These are phyloP conservation scores for Melaleuca alternifolia DNA, from an alignment of 345 rosid genomes.

Conservation along the genomic window DNA sequence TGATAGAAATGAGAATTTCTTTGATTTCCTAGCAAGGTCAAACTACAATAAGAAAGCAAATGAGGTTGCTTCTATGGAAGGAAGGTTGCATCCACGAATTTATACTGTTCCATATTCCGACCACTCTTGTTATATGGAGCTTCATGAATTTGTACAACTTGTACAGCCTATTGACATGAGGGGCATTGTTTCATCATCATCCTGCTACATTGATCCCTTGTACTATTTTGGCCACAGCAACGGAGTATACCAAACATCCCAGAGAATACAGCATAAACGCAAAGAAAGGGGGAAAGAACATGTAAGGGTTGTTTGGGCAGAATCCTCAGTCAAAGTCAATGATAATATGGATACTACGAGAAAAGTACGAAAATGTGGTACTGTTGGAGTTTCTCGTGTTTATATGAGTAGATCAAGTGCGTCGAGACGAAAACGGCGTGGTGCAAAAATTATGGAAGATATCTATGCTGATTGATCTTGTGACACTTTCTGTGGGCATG, in stretches of 20 bases:
- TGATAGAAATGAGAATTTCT: slow-evolving; percentile 28
- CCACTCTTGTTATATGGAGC: slow-evolving; percentile 64
- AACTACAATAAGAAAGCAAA: slow-evolving; percentile 7
- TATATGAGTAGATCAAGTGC: slow-evolving; percentile 10
- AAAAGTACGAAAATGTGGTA: neutral
- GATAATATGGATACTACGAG: slow-evolving; percentile 1
- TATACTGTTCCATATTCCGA: slow-evolving; percentile 64
- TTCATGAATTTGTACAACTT: slow-evolving; percentile 51
- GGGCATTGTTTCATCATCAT: slow-evolving; percentile 62
- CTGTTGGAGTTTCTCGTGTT: slow-evolving; percentile 1
- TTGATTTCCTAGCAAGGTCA: slow-evolving; percentile 23
- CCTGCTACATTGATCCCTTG: slow-evolving; percentile 54
- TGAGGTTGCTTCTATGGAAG: neutral
- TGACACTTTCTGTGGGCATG: neutral
- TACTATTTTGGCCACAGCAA: slow-evolving; percentile 51
- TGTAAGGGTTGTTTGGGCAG: neutral
- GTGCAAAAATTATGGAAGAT: slow-evolving; percentile 25
- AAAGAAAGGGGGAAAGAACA: slow-evolving; percentile 9
- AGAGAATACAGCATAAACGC: slow-evolving; percentile 4
- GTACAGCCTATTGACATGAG: slow-evolving; percentile 48
- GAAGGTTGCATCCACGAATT: slow-evolving; percentile 32
- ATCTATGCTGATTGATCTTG: neutral
- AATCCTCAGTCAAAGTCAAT: slow-evolving; percentile 7
- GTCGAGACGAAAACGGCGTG: slow-evolving; percentile 16
- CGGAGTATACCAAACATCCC: slow-evolving; percentile 25